A percentile compares a stretch with the other conserved stretches of the same genome.
Conservation (phyloP, 495 filamentous ascomycete species). For the Glutinoglossum americanum region DNA sequence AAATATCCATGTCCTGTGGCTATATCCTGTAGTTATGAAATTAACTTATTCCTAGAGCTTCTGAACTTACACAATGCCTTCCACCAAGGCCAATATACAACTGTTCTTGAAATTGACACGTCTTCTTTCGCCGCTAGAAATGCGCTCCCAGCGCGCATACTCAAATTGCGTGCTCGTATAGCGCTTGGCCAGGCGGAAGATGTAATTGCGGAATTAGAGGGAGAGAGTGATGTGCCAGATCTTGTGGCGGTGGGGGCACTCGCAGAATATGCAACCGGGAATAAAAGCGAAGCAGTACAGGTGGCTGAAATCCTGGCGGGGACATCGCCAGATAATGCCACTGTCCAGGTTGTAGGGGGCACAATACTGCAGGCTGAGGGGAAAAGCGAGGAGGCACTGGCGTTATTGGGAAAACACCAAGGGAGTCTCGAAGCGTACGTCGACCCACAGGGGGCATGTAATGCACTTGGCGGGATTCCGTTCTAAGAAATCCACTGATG, state of each 20-base stretch:
- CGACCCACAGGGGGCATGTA: no score
- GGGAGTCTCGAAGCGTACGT: conserved; percentile 65
- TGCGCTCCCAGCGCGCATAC: conserved; percentile 50
- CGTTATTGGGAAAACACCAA: conserved; percentile 57
- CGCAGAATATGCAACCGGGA: conserved; percentile 42
- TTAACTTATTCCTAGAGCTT: conserved; percentile 36
- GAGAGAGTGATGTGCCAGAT: conserved; percentile 42
- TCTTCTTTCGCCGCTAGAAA: conserved; percentile 57
- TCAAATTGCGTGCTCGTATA: conserved; percentile 61
- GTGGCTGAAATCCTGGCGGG: conserved; percentile 43
- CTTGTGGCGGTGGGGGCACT: conserved; percentile 57
- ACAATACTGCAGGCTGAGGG: conserved; percentile 59
- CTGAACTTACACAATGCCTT: conserved; percentile 91
- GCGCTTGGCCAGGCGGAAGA: conserved; percentile 55
- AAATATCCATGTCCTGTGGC: neutral
- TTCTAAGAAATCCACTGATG: neutral
- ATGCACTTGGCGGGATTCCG: neutral
- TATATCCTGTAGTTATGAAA: neutral
- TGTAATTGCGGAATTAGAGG: conserved; percentile 43
- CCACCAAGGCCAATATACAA: conserved; percentile 74
- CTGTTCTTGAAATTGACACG: conserved; percentile 62
- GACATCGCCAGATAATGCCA: conserved; percentile 45
- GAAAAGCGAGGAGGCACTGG: conserved; percentile 63
- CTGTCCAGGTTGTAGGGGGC: conserved; percentile 59
- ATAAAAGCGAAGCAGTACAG: conserved; percentile 35